phyloP scores from a whole-genome alignment of 2,329 filamentous ascomycete species.

The Raffaelea albimanens region DNA sequence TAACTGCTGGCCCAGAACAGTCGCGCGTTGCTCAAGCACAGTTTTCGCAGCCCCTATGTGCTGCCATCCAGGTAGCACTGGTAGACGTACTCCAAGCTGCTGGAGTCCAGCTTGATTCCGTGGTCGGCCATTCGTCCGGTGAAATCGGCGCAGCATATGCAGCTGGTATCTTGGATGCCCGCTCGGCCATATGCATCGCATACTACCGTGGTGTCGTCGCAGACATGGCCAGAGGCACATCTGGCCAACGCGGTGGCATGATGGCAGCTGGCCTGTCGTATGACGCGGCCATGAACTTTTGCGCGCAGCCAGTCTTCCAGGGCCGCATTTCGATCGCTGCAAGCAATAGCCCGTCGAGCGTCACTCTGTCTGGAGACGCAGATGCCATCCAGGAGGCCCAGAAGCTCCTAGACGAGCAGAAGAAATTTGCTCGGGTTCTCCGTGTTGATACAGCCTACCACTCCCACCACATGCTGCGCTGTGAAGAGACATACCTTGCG shows the following conservation, averaged over 20 bases:
- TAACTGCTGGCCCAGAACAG: conserved; percentile 17
- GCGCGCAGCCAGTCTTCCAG: conserved; percentile 13
- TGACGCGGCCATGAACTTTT: conserved; percentile 18
- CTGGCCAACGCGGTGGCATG: conserved; percentile 21
- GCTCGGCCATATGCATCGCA: conserved; percentile 28
- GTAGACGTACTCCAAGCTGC: conserved; percentile 19
- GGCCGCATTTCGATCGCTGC: conserved; percentile 20
- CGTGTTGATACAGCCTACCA: conserved; percentile 38
- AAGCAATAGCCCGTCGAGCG: conserved; percentile 21
- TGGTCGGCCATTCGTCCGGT: conserved; percentile 32
- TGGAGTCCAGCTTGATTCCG: conserved; percentile 19
- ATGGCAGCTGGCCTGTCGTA: conserved; percentile 22
- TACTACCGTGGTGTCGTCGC: conserved; percentile 30
- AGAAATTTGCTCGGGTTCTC: conserved; percentile 26
- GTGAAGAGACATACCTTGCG: conserved; percentile 24
- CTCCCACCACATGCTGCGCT: conserved; percentile 34
- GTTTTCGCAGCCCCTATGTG: conserved; percentile 42
- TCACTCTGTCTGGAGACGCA: conserved; percentile 27
- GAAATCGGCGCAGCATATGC: conserved; percentile 36
- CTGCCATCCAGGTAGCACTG: conserved; percentile 40
- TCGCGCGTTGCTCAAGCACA: conserved; percentile 20
- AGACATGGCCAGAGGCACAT: conserved; percentile 11
- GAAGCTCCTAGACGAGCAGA: conserved; percentile 12
- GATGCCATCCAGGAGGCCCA: conserved; percentile 18
- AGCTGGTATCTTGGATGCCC: conserved; percentile 21